Evolutionary conservation across 192 early-diverging fungal species (phyloP), one percentile per base, ranked within the genome.

Genomic region (Backusella mclennaniae): DNA sequence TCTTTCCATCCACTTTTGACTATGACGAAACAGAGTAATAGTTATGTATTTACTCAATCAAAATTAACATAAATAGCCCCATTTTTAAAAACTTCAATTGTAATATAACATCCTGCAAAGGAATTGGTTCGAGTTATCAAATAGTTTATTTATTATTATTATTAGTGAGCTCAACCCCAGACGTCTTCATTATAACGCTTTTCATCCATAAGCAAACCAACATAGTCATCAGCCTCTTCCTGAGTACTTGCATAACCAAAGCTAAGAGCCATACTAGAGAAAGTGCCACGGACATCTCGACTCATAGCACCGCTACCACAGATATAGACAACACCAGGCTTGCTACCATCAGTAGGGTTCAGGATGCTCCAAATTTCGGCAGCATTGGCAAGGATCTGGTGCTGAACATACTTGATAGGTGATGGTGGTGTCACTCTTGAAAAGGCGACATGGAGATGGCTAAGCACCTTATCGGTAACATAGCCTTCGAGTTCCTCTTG

Each of bases 401-500:
- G 80, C 36, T 82, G 80, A 7, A 82, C 80, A 73, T 82, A 82
- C n/a, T 72, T 71, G n/a, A 36, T 35, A 46, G 69, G 49, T 14
- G 73, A 71, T 33, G 59, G 12, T 15, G 49, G 59, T 15, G 75
- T 79, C n/a, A 82, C 79, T 36, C 95, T 84, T 78, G 93, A 94
- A 70, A 89, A 90, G 19, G 90, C 87, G 29, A 88, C 67, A 33
- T 85, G 80, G 17, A 94, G 80, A 11, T 85, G 80, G 33, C 81
- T 84, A n/a, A 97, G 80, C 26, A 89, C 82, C 1, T 91, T 85
- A 39, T 85, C 74, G 11, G 81, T 29, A 44, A 79, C 59, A 66
- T 86, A 85, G n/a, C 71, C 35, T 46, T 90, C 82, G 15, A 96
- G 79, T 81, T 95, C 90, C 14, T 89, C 89, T 31, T 80, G 82